phyloP scores from a whole-genome alignment of 1,284 basidiomycete species.

The Grifola frondosa region DNA sequence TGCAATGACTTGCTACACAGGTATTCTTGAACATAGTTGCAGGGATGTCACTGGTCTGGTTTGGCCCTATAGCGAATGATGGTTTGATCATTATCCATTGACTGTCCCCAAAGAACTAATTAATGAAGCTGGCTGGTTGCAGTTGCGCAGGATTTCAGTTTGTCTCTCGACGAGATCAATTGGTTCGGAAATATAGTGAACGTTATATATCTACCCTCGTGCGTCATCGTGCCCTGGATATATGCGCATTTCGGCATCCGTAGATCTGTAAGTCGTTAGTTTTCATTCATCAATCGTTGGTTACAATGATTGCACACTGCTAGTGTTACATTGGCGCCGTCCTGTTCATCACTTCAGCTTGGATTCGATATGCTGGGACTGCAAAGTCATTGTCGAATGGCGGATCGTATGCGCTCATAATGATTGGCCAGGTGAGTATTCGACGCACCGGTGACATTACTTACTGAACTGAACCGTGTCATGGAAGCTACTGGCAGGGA shows the following conservation, averaged over 20 bases:
- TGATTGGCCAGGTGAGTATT: conserved; percentile 63
- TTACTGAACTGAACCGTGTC: too few relatives aligned
- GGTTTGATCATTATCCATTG: conserved; percentile 37
- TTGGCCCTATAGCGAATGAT: conserved; percentile 72
- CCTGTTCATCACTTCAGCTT: conserved; percentile 58
- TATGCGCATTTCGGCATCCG: conserved; percentile 60
- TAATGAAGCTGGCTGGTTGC: conserved; percentile 39
- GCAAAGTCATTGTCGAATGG: conserved; percentile 44
- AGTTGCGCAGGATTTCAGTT: conserved; percentile 62
- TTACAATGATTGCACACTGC: too few relatives aligned
- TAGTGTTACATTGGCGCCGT: conserved; percentile 56
- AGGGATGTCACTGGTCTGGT: conserved; percentile 70
- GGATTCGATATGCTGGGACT: conserved; percentile 77
- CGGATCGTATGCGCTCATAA: conserved; percentile 58
- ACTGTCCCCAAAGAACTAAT: too few relatives aligned
- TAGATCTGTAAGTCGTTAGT: conserved; percentile 57
- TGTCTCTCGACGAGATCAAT: conserved; percentile 66
- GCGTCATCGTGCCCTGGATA: conserved; percentile 55
- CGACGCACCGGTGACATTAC: neutral
- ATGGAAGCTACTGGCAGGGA: conserved; percentile 53
- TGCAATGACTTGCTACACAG: conserved; percentile 34
- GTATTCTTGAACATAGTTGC: conserved; percentile 58
- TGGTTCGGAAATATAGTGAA: conserved; percentile 74
- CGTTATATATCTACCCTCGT: conserved; percentile 58
- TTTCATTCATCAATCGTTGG: too few relatives aligned